These are phyloP conservation scores for Claviceps arundinis DNA, from an alignment of 2,329 filamentous ascomycete genomes.

Conservation along the genomic window DNA sequence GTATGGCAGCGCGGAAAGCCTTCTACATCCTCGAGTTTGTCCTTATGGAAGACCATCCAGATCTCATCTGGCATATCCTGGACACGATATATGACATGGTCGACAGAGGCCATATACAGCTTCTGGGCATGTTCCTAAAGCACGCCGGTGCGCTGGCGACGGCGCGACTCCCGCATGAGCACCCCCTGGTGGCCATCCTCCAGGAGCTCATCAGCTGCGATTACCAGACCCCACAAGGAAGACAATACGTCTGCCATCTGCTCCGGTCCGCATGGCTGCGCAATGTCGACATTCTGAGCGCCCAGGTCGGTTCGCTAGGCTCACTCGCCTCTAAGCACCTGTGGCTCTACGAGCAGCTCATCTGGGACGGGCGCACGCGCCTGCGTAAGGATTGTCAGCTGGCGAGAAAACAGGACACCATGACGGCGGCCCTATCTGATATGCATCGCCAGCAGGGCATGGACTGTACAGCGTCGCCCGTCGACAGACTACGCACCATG, in stretches of 20 bases:
- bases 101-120: slow-evolving; percentile 20
- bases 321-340: slow-evolving; percentile 17
- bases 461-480: slow-evolving; percentile 6
- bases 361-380: slow-evolving; percentile 24
- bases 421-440: slow-evolving; percentile 18
- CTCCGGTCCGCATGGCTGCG: slow-evolving; percentile 23
- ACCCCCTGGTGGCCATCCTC: slow-evolving; percentile 21
- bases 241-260: slow-evolving; percentile 19
- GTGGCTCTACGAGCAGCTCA: slow-evolving; percentile 26
- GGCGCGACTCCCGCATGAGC: slow-evolving; percentile 17
- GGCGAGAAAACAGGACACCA: slow-evolving; percentile 14
- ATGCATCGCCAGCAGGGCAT: slow-evolving; percentile 8
- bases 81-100: slow-evolving; percentile 27
- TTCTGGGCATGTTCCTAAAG: slow-evolving; percentile 21
- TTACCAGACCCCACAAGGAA: slow-evolving; percentile 17
- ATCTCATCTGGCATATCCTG: slow-evolving; percentile 24
- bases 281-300: slow-evolving; percentile 21
- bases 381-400: slow-evolving; percentile 20
- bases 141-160: slow-evolving; percentile 18
- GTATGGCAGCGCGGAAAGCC: slow-evolving; percentile 22
- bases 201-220: slow-evolving; percentile 19
- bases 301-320: slow-evolving; percentile 18
- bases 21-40: slow-evolving; percentile 25
- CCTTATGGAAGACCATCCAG: slow-evolving; percentile 23
- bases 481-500: slow-evolving; percentile 18